Percentiles rank a stretch among this genome's conserved stretches.
Evolutionary conservation across 2,329 filamentous ascomycete genomes (phyloP).

Genomic region (Colletotrichum echinochloae): DNA sequence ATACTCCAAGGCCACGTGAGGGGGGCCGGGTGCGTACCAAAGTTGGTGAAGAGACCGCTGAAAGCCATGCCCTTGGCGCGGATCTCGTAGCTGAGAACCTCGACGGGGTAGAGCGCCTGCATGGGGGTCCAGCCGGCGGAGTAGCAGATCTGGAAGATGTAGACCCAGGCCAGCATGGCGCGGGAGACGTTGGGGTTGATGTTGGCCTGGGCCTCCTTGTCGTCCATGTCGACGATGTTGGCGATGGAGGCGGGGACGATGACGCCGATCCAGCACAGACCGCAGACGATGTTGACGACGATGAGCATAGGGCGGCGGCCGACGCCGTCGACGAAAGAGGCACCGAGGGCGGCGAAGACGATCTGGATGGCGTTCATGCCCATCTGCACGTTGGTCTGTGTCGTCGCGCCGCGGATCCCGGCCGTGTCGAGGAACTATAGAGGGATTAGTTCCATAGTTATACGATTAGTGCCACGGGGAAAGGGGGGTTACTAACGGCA

Average conservation of each 20-base stretch:
- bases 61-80: conserved; percentile 68
- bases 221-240: conserved; percentile 46
- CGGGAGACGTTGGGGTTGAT: conserved; percentile 51
- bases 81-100: conserved; percentile 65
- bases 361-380: conserved; percentile 62
- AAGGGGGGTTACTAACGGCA: no score
- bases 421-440: conserved; percentile 65
- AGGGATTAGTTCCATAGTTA: no score
- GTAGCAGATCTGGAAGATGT: conserved; percentile 64
- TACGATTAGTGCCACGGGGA: no score
- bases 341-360: conserved; percentile 60
- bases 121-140: conserved; percentile 55
- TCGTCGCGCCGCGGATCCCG: conserved; percentile 55
- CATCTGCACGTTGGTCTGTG: conserved; percentile 61
- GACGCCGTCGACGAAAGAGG: conserved; percentile 60
- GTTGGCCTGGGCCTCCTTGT: conserved; percentile 33
- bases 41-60: conserved; percentile 42
- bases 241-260: conserved; percentile 57
- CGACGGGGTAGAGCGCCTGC: conserved; percentile 62
- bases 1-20: no score
- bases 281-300: conserved; percentile 58
- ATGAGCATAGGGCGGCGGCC: conserved; percentile 65
- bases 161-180: conserved; percentile 63
- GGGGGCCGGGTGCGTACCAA: conserved; percentile 1
- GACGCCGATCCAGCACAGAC: conserved; percentile 62